A percentile compares a stretch with the other conserved stretches of the same genome.
These are phyloP conservation scores for Erythrobasidium hasegawianum DNA, from an alignment of 1,284 basidiomycete genomes.

Conservation along the genomic window DNA sequence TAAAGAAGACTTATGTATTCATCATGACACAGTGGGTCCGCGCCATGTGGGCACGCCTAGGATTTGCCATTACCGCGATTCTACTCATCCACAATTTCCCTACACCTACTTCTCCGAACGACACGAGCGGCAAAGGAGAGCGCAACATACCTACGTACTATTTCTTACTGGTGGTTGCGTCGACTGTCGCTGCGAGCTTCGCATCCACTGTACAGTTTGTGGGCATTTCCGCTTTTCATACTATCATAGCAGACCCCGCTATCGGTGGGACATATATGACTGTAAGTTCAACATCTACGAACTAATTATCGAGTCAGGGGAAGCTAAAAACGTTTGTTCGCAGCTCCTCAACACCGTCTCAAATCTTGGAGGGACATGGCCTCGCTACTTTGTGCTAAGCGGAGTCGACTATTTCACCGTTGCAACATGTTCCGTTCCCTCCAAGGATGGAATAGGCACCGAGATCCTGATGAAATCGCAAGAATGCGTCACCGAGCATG, in stretches of 20 bases:
- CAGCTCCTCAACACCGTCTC: slow-evolving; percentile 92
- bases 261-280: slow-evolving; percentile 99
- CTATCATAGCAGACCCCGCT: slow-evolving; percentile 89
- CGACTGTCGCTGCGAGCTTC: slow-evolving; percentile 81
- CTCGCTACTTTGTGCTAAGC: slow-evolving; percentile 79
- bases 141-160: slow-evolving; percentile 63
- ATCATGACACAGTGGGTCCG: slow-evolving; percentile 62
- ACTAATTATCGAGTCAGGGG: not conserved
- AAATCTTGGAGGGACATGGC: slow-evolving; percentile 98
- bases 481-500: slow-evolving; percentile 86
- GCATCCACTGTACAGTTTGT: slow-evolving; percentile 94
- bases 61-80: slow-evolving; percentile 65
- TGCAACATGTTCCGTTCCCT: slow-evolving; percentile 68
- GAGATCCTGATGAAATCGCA: slow-evolving; percentile 54
- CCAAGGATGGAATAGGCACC: slow-evolving; percentile 57
- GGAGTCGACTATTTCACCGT: slow-evolving; percentile 81
- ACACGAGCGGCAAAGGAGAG: not conserved
- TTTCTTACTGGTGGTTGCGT: slow-evolving; percentile 71
- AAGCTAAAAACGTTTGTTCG: not conserved
- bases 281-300: slow-evolving; percentile 54
- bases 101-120: slow-evolving; percentile 54
- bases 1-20: not conserved
- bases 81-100: slow-evolving; percentile 83
- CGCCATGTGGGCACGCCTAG: slow-evolving; percentile 84
- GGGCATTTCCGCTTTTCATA: slow-evolving; percentile 96